Evolutionary conservation across 768 basidiomycete species (phyloP).

Genomic region (Pleurotus platypus): DNA sequence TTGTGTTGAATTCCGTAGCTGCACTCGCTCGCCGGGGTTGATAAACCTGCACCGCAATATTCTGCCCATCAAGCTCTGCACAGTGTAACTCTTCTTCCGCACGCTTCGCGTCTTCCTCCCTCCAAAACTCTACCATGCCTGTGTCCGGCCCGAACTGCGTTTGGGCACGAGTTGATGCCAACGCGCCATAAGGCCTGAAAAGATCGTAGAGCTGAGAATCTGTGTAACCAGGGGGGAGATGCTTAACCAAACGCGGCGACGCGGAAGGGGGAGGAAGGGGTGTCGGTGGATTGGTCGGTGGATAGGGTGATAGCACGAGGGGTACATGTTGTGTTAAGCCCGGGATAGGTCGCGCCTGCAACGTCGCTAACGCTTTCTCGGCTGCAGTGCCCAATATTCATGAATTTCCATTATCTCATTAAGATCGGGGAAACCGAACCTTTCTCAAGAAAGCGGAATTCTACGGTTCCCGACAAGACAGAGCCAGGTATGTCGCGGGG

Average conservation of each 20-base stretch:
- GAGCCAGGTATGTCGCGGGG: slow-evolving; percentile 51
- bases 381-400: slow-evolving; percentile 39
- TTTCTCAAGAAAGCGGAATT: slow-evolving; percentile 80
- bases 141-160: slow-evolving; percentile 76
- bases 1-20: slow-evolving; percentile 64
- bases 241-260: slow-evolving; percentile 78
- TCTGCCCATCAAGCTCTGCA: slow-evolving; percentile 77
- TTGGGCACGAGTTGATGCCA: slow-evolving; percentile 73
- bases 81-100: slow-evolving; percentile 85
- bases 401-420: slow-evolving; percentile 6
- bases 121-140: slow-evolving; percentile 82
- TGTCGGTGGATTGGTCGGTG: slow-evolving; percentile 73
- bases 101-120: slow-evolving; percentile 75
- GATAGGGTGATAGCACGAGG: slow-evolving; percentile 79
- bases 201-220: slow-evolving; percentile 80
- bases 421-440: slow-evolving; percentile 37
- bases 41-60: slow-evolving; percentile 80
- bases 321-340: slow-evolving; percentile 53
- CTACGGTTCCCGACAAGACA: slow-evolving; percentile 68
- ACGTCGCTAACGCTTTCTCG: slow-evolving; percentile 83
- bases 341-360: slow-evolving; percentile 73
- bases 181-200: slow-evolving; percentile 79
- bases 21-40: slow-evolving; percentile 61
- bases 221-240: slow-evolving; percentile 65
- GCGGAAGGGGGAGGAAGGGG: slow-evolving; percentile 75